Evolutionary conservation across 768 basidiomycete genomes (phyloP), one percentile per base, ranked within the genome.

Genomic region (Hericium alpestre): DNA sequence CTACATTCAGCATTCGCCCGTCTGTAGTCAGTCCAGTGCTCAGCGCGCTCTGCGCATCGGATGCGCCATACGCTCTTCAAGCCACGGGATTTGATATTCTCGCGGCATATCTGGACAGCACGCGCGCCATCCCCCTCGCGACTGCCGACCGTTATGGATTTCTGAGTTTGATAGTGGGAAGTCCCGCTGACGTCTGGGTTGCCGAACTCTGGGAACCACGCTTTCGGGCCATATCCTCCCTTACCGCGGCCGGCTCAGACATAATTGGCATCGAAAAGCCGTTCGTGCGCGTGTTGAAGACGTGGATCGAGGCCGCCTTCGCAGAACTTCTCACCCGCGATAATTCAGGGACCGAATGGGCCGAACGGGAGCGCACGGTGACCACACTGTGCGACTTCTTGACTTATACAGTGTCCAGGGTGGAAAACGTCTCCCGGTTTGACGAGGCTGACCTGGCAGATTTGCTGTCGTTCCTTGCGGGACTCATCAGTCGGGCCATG

Each of bases 71-170:
- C 0, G 70, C 80, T 0, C 59, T 90, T 4, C 86, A 87, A 64
- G 78, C 78, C 8, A 77, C 82, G 0, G 89, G 88, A 0, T 87
- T 76, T 61, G 88, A 90, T 57, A 80, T 89, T 59, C 73, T 90
- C 53, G 74, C 83, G 13, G 77, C 84, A 2, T 90, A 84, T 65
- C 82, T 80, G 72, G 80, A 86, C 64, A 82, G 83, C 64, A 72
- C 69, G 20, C 80, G 82, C 54, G 71, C 76, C 1, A 64, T 72
- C 20, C 63, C 65, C 20, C 69, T 81, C 20, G 69, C 71, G 1
- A 83, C 80, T 2, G 73, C 80, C 1, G 87, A 90, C 57, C 74
- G 82, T 25, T 68, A 86, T 10, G 73, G 81, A 0, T 84, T 82
- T 58, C 81, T 89, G 54, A 79, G 83, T 15, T 71, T 89, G 37